phyloP scores from a whole-genome alignment of 805 yeast genomes.

The Candida xyloterini region DNA sequence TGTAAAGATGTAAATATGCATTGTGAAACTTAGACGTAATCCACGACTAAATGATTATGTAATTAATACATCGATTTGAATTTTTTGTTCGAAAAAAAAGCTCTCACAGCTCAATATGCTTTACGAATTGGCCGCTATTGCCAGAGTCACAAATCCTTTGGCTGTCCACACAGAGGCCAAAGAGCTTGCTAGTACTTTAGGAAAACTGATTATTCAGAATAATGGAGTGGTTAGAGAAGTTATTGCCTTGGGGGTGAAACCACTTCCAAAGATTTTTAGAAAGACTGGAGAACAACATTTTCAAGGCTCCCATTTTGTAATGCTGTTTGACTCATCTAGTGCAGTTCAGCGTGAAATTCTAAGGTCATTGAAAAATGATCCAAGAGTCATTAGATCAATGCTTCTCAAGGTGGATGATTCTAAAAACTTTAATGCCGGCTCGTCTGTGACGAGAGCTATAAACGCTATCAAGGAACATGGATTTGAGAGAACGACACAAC shows the following conservation, averaged over 20 bases:
- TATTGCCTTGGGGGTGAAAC: constrained; percentile 72
- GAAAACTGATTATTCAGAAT: constrained; percentile 76
- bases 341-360: constrained; percentile 83
- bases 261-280: constrained; percentile 75
- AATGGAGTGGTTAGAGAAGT: constrained; percentile 92
- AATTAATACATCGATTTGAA: not conserved
- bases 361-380: constrained; percentile 80
- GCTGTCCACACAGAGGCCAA: constrained; percentile 58
- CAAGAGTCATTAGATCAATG: constrained; percentile 81
- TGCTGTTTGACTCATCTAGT: constrained; percentile 83
- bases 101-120: constrained; percentile 50
- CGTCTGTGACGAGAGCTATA: constrained; percentile 50
- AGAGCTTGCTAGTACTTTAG: constrained; percentile 59
- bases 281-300: constrained; percentile 88
- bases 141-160: constrained; percentile 67
- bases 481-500: constrained; percentile 15
- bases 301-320: constrained; percentile 83
- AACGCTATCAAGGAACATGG: constrained; percentile 23
- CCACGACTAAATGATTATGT: too few species aligned
- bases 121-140: constrained; percentile 86
- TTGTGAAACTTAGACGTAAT: too few species aligned
- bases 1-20: constrained; percentile 3
- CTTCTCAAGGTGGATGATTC: constrained; percentile 61
- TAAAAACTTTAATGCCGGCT: constrained; percentile 51
- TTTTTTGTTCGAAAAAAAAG: not conserved